phyloP scores from a whole-genome alignment of 768 basidiomycete genomes.

The Crassisporium funariophilum region DNA sequence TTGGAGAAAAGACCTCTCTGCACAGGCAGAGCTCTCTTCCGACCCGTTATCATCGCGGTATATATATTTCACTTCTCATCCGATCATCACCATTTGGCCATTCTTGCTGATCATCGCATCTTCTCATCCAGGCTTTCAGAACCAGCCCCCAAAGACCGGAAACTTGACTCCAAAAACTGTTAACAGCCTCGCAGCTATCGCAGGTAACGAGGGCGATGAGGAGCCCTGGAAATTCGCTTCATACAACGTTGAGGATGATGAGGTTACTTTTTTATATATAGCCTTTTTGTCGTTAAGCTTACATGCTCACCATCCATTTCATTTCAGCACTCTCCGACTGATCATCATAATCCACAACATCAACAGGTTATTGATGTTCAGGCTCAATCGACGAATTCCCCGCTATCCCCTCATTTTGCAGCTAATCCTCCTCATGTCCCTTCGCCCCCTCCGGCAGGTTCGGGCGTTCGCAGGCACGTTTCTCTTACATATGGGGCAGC shows the following conservation, averaged over 20 bases:
- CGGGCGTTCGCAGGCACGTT: constrained; percentile 77
- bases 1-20: constrained; percentile 78
- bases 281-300: constrained; percentile 10
- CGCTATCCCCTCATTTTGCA: constrained; percentile 65
- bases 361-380: constrained; percentile 52
- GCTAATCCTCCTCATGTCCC: constrained; percentile 48
- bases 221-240: constrained; percentile 82
- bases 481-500: constrained; percentile 74
- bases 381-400: constrained; percentile 45
- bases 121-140: constrained; percentile 49
- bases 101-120: constrained; percentile 14
- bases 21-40: constrained; percentile 83
- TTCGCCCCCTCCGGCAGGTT: constrained; percentile 71
- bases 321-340: constrained; percentile 26
- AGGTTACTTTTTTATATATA: constrained; percentile 44
- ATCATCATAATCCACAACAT: constrained; percentile 36
- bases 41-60: constrained; percentile 78
- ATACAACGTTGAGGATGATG: constrained; percentile 61
- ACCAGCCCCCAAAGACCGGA: constrained; percentile 54
- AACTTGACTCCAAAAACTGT: constrained; percentile 70
- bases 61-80: constrained; percentile 22
- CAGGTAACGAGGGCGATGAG: constrained; percentile 85
- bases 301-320: constrained; percentile 10
- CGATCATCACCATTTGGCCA: constrained; percentile 19
- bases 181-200: constrained; percentile 84